Percentiles rank a stretch among this genome's conserved stretches.
phyloP scores from a whole-genome alignment of 371 early-diverging fungal species.

The Syncephalis plumigaleata region DNA sequence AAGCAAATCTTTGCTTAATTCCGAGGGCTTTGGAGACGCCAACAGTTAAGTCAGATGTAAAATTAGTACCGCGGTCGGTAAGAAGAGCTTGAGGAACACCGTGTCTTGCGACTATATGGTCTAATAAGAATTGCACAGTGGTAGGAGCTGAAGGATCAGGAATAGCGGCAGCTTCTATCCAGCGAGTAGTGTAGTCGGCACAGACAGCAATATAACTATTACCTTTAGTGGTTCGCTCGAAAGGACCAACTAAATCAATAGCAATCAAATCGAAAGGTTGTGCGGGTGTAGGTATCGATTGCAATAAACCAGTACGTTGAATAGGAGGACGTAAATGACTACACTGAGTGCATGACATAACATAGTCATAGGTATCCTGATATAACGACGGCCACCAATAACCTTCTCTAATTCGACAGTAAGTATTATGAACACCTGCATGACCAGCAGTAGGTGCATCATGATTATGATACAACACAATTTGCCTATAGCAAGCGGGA shows the following conservation, averaged over 20 bases:
- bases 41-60: conserved; percentile 4
- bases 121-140: background rate
- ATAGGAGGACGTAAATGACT: background rate
- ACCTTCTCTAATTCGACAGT: background rate
- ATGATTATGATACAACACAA: too few relatives aligned
- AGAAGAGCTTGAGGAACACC: conserved; percentile 7
- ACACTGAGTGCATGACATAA: background rate
- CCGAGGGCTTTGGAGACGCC: conserved; percentile 5
- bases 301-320: conserved; percentile 1
- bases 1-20: conserved; percentile 7
- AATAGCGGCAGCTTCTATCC: background rate
- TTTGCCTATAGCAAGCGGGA: too few relatives aligned
- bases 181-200: conserved; percentile 7
- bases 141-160: background rate
- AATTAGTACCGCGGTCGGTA: conserved; percentile 12
- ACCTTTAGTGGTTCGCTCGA: background rate
- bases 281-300: background rate
- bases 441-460: background rate
- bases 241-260: conserved; percentile 5
- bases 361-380: background rate
- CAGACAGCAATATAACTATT: conserved; percentile 1
- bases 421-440: background rate
- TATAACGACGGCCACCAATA: background rate
- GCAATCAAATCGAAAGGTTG: conserved; percentile 2
- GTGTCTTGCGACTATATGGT: conserved; percentile 1